Base-by-base conservation (phyloP, 2,329 filamentous ascomycete genomes). In the Aspergillus tamarii region DNA sequence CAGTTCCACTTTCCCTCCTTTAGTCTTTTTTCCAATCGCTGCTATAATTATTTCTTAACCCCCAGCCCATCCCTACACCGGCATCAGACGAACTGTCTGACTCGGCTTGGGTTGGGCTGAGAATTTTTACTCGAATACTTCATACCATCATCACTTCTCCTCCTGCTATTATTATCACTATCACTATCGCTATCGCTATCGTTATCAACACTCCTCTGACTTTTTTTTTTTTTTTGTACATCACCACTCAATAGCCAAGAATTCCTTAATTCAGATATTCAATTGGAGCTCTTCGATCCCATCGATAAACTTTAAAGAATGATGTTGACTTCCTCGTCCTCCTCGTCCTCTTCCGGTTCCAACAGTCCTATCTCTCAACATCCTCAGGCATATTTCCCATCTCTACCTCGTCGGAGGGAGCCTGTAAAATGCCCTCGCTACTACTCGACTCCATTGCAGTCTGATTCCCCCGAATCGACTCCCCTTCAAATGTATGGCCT, bases 401-500 rank as follows among this genome's bases (percentile, higher is more conserved):
- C 72, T 16, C 64, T 69, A 39, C 70, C 70, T 36, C 70, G 71
- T n/a, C 67, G 65, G 34, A 68, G 67, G n/a, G 68, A 67, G 54
- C 53, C 66, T 62, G 60, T 64, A 57, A 76, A 74, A 66, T 68
- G 66, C 48, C 72, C 67, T 52, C 76, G 76, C 36, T 78, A 74
- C 67, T 78, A 78, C 61, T 70, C 76, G 48, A 73, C 76, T 10
- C 76, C 76, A 4, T 30, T 77, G 55, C 70, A 72, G 43, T 64
- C 75, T 23, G 68, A 71, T 52, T 54, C 56, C 21, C 69, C 72
- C 14, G 70, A 75, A 34, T 71, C 73, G 32, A 78, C 73, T 23
- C 76, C 76, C 3, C 57, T 76, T 1, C 66, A 76, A 41, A 32
- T 73, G 46, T 77, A 77, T 60, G 76, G 76, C 63, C 64, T 74